A percentile compares a stretch with the other conserved stretches of the same genome.
phyloP scores from a whole-genome alignment of 768 basidiomycete species.

The Hygrophoropsis aurantiaca region DNA sequence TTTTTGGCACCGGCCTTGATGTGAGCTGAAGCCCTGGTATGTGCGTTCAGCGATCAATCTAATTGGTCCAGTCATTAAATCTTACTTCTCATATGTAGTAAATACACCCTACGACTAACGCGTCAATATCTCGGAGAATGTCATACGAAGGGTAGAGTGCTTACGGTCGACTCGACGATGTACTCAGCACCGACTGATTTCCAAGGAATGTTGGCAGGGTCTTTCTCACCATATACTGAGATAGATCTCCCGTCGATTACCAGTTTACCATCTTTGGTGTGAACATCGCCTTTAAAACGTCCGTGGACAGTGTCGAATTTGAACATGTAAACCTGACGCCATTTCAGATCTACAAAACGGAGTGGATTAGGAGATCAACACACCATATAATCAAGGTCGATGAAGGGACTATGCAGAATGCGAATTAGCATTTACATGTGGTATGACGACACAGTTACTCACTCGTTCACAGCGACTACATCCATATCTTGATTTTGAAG shows the following conservation, averaged over 20 bases:
- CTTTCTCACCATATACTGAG: conserved; percentile 79
- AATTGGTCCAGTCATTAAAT: conserved; percentile 3
- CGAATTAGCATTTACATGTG: conserved; percentile 1
- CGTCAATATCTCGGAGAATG: not conserved
- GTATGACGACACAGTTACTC: conserved; percentile 27
- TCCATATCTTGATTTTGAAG: conserved; percentile 70
- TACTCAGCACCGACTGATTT: conserved; percentile 79
- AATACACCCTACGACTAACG: conserved; percentile 76
- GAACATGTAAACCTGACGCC: conserved; percentile 90
- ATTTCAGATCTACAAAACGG: not conserved
- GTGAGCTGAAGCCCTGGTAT: conserved; percentile 78
- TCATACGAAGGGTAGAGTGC: conserved; percentile 20
- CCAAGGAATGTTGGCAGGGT: conserved; percentile 88
- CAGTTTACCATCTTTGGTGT: conserved; percentile 87
- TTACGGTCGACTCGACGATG: conserved; percentile 92
- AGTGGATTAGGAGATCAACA: conserved; percentile 12
- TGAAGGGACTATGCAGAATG: conserved; percentile 76
- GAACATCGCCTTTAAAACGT: conserved; percentile 83
- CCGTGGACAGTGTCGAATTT: conserved; percentile 95
- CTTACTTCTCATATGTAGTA: conserved; percentile 83
- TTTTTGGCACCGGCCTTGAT: conserved; percentile 99
- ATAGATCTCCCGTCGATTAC: conserved; percentile 78
- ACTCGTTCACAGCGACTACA: conserved; percentile 97
- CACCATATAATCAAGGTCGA: conserved; percentile 96
- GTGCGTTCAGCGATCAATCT: conserved; percentile 7